Evolutionary conservation across 495 filamentous ascomycete species (phyloP).

Genomic region (Tuber calosporum): DNA sequence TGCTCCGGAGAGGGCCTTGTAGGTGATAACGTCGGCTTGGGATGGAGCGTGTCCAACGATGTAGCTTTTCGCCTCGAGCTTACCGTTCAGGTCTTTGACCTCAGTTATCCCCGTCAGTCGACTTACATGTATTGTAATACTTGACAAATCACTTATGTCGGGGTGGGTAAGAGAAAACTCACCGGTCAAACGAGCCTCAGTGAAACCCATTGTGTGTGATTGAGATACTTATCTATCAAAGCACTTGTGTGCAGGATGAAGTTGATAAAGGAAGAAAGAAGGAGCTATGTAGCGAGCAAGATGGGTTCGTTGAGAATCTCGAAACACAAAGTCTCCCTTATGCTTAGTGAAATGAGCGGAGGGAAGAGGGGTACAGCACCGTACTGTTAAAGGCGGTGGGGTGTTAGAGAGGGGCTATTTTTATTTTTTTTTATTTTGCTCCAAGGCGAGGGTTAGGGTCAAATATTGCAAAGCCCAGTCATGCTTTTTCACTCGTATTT

Average conservation of each 20-base stretch:
- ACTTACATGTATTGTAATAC: not conserved
- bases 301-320: not conserved
- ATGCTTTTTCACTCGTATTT: not conserved
- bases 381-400: not conserved
- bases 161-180: slow-evolving; percentile 44
- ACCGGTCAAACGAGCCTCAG: slow-evolving; percentile 80
- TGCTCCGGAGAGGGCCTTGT: slow-evolving; percentile 71
- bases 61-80: slow-evolving; percentile 84
- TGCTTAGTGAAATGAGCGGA: not conserved
- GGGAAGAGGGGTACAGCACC: not conserved
- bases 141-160: not conserved
- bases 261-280: slow-evolving; percentile 9
- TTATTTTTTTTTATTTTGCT: not conserved
- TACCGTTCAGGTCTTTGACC: slow-evolving; percentile 76
- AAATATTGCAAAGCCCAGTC: not conserved
- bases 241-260: too few species aligned
- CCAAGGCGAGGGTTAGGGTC: not conserved
- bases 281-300: not conserved
- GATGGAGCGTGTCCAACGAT: slow-evolving; percentile 84
- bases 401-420: not conserved
- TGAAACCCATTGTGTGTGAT: slow-evolving; percentile 77
- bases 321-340: not conserved
- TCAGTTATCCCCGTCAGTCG: not conserved
- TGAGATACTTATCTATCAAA: slow-evolving; percentile 35
- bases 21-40: slow-evolving; percentile 91